Evolutionary conservation across 371 early-diverging fungal genomes (phyloP).

Genomic region (Mortierella sp.): DNA sequence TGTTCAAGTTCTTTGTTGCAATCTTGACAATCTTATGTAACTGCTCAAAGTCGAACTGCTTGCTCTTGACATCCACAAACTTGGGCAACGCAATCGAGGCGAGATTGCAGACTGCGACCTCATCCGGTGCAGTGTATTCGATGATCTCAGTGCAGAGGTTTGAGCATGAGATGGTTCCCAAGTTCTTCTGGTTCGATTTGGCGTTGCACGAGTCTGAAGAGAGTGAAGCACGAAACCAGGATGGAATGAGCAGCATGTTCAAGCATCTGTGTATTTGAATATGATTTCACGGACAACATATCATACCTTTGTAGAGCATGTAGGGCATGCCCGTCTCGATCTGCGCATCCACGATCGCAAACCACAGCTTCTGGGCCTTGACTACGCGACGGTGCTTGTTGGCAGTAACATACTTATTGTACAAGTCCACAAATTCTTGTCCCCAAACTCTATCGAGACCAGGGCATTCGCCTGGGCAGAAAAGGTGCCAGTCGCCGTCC

Average conservation of each 20-base stretch:
- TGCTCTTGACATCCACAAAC: conserved; percentile 76
- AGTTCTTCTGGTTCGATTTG: conserved; percentile 97
- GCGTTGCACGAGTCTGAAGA: conserved; percentile 83
- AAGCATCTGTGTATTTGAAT: too few species aligned
- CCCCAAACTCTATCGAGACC: conserved; percentile 97
- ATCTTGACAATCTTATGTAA: conserved; percentile 82
- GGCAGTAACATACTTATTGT: conserved; percentile 88
- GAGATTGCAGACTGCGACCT: conserved; percentile 99
- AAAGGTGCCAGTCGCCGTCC: conserved; percentile 97
- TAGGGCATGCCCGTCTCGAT: conserved; percentile 99
- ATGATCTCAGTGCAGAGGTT: conserved; percentile 92
- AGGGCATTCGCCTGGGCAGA: conserved; percentile 98
- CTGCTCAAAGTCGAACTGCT: conserved; percentile 64
- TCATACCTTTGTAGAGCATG: conserved; percentile 99
- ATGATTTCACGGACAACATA: too few species aligned
- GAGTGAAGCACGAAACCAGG: too few species aligned
- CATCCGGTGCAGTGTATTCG: conserved; percentile 95
- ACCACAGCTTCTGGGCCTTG: conserved; percentile 99
- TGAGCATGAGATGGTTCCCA: conserved; percentile 94
- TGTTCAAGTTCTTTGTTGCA: conserved; percentile 93
- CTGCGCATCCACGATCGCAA: conserved; percentile 97
- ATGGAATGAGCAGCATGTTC: too few species aligned
- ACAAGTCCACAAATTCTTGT: conserved; percentile 93
- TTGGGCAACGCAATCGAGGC: conserved; percentile 96
- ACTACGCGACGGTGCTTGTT: conserved; percentile 87